Conservation (phyloP, 305 asterid genomes). For the Salvia sclarea region DNA sequence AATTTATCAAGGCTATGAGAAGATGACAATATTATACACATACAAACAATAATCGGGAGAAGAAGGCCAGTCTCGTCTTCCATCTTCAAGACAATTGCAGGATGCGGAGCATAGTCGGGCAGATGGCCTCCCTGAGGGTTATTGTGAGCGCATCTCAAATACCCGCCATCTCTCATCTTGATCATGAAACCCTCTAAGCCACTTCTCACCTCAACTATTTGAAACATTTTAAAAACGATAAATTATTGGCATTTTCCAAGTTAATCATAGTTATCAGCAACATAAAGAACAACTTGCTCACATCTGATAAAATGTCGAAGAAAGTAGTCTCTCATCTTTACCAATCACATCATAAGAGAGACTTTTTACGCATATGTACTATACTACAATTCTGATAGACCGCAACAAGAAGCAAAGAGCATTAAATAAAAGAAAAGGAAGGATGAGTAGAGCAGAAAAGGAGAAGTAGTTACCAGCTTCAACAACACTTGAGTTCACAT, state of each 20-base stretch:
- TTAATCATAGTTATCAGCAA: neutral
- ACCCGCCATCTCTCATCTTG: slow-evolving; percentile 85
- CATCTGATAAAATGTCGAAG: too few species aligned
- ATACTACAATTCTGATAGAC: neutral
- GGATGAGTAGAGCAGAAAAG: neutral
- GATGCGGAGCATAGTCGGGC: slow-evolving; percentile 76
- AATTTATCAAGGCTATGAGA: slow-evolving; percentile 7
- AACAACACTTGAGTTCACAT: slow-evolving; percentile 64
- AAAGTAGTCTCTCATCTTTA: too few species aligned
- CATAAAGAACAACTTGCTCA: neutral
- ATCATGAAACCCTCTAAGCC: slow-evolving; percentile 79
- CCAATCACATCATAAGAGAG: too few species aligned
- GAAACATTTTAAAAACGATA: slow-evolving; percentile 9
- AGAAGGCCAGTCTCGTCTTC: slow-evolving; percentile 90
- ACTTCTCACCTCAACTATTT: slow-evolving; percentile 81
- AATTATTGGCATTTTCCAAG: neutral
- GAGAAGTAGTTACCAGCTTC: slow-evolving; percentile 63
- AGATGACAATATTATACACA: slow-evolving; percentile 25
- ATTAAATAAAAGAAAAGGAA: too few species aligned
- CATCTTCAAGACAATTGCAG: slow-evolving; percentile 83
- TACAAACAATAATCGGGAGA: slow-evolving; percentile 87
- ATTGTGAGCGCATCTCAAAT: slow-evolving; percentile 71
- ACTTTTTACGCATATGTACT: too few species aligned
- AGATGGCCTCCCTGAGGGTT: slow-evolving; percentile 68
- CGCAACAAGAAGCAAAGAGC: too few species aligned